A percentile compares a stretch with the other conserved stretches of the same genome.
These are phyloP conservation scores for Chlorella vulgaris DNA, from an alignment of 139 green algal species.

Conservation along the genomic window DNA sequence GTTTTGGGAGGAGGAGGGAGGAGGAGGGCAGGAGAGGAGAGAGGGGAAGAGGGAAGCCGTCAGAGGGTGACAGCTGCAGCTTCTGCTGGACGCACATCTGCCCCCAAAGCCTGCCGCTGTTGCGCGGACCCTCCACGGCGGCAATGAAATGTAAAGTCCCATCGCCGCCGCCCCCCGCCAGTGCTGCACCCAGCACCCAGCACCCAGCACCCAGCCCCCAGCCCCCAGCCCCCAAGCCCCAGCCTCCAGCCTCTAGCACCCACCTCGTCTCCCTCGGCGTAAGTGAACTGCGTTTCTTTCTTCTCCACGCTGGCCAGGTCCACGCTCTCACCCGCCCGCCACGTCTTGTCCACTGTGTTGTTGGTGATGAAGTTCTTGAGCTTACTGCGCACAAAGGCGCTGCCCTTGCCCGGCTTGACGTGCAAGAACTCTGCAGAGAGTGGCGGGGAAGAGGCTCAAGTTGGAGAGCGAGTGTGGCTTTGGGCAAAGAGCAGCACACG, in stretches of 20 bases:
- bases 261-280: slow-evolving; percentile 74
- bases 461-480: not conserved
- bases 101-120: too few species aligned
- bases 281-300: slow-evolving; percentile 85
- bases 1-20: not conserved
- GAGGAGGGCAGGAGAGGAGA: not conserved
- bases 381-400: slow-evolving; percentile 98
- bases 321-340: slow-evolving; percentile 93
- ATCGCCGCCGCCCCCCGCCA: too few species aligned
- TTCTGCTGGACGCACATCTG: too few species aligned
- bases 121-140: too few species aligned
- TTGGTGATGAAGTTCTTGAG: slow-evolving; percentile 95
- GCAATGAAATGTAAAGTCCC: too few species aligned
- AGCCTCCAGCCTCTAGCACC: not conserved
- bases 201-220: too few species aligned
- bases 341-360: slow-evolving; percentile 91
- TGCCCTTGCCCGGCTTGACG: slow-evolving; percentile 95
- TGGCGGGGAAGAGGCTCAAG: not conserved
- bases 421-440: slow-evolving; percentile 89
- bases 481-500: not conserved
- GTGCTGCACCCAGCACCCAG: too few species aligned
- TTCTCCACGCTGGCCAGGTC: slow-evolving; percentile 73
- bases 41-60: not conserved
- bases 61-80: not conserved
- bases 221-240: too few species aligned